Percentiles rank a stretch among this genome's conserved stretches.
These are phyloP conservation scores for Candolleomyces efflorescens DNA, from an alignment of 768 basidiomycete species.

Conservation along the genomic window DNA sequence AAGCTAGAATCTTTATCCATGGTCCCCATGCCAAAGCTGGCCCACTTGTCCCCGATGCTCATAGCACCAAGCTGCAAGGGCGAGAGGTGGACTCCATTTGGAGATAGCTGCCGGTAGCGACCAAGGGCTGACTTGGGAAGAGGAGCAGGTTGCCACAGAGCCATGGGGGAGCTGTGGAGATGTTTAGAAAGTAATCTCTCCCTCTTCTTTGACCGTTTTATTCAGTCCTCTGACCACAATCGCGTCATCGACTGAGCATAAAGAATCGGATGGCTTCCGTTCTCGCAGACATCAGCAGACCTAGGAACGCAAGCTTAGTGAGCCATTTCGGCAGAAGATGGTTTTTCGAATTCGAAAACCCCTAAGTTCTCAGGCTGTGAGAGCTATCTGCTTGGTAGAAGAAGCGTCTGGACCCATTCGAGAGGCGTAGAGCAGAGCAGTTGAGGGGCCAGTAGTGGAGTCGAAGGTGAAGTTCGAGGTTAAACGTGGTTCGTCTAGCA, in stretches of 20 bases:
- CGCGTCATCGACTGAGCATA: not conserved
- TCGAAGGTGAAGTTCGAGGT: too few relatives aligned
- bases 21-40: constrained; percentile 20
- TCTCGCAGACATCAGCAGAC: too few relatives aligned
- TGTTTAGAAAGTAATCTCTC: not conserved
- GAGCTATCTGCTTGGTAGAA: too few relatives aligned
- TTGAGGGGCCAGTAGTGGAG: too few relatives aligned
- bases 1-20: constrained; percentile 38
- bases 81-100: constrained; percentile 34
- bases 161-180: not conserved
- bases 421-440: not conserved
- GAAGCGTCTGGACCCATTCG: not conserved
- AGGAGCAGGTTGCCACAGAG: constrained; percentile 11
- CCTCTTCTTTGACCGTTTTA: not conserved
- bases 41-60: constrained; percentile 37
- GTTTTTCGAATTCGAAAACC: too few relatives aligned
- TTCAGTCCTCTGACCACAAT: not conserved
- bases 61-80: constrained; percentile 35
- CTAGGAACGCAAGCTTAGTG: too few relatives aligned
- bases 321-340: too few relatives aligned
- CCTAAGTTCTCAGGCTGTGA: too few relatives aligned
- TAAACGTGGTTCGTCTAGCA: too few relatives aligned
- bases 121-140: constrained; percentile 27
- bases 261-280: too few relatives aligned
- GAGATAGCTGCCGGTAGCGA: constrained; percentile 26